phyloP scores from a whole-genome alignment of 2,329 filamentous ascomycete genomes.

The Fusarium kyushuense region DNA sequence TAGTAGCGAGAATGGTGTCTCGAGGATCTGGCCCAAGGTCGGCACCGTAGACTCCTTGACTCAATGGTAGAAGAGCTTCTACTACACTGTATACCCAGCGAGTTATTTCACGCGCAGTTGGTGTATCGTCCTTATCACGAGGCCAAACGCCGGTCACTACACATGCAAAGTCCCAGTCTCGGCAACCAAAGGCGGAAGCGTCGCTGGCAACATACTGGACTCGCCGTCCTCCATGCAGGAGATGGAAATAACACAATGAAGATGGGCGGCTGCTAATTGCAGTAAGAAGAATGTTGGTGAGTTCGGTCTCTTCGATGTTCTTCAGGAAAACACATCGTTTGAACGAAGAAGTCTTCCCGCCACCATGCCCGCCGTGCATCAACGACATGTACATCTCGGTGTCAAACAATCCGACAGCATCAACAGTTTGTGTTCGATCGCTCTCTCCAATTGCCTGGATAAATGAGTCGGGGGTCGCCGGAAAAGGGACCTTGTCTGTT shows the following conservation, averaged over 20 bases:
- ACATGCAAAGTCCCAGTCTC: constrained; percentile 73
- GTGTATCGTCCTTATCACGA: constrained; percentile 62
- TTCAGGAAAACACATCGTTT: constrained; percentile 73
- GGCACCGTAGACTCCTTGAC: constrained; percentile 67
- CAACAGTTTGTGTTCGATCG: constrained; percentile 52
- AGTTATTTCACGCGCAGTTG: constrained; percentile 53
- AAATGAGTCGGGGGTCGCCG: neutral
- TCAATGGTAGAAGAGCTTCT: constrained; percentile 60
- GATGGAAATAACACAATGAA: constrained; percentile 69
- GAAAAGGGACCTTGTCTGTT: neutral
- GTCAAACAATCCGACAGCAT: constrained; percentile 66
- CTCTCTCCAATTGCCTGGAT: constrained; percentile 52
- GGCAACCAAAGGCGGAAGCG: constrained; percentile 70
- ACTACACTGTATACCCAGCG: constrained; percentile 69
- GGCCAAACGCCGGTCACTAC: constrained; percentile 73
- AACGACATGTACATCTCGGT: constrained; percentile 70
- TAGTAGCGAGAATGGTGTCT: constrained; percentile 62
- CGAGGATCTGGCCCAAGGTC: constrained; percentile 73
- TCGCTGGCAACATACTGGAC: constrained; percentile 58
- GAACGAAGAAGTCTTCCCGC: constrained; percentile 72
- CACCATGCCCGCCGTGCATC: constrained; percentile 70
- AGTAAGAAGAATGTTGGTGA: constrained; percentile 55
- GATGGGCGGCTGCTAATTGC: constrained; percentile 64
- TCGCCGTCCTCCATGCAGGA: constrained; percentile 70
- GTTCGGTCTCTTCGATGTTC: constrained; percentile 52